phyloP scores from a whole-genome alignment of 73 alveolate species.

The Stentor coeruleus region DNA sequence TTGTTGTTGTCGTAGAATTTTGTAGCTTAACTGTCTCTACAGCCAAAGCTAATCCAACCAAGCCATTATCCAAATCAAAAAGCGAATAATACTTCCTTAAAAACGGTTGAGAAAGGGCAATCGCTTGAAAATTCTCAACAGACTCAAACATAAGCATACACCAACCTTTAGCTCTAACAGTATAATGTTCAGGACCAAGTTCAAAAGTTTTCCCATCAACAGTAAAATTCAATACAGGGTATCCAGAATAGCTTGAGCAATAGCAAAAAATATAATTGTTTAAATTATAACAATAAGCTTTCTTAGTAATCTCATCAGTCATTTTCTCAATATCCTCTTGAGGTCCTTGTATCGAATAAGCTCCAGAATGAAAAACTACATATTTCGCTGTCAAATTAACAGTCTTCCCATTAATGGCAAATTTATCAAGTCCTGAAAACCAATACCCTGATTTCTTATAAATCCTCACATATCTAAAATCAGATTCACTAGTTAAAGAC shows the following conservation, averaged over 20 bases:
- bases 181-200: neutral
- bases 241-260: neutral
- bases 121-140: neutral
- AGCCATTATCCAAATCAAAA: neutral
- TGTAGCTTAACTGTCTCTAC: no score
- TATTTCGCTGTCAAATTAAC: neutral
- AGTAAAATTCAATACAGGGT: neutral
- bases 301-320: neutral
- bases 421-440: neutral
- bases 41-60: neutral
- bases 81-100: neutral
- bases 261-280: neutral
- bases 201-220: neutral
- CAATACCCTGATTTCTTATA: neutral
- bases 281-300: neutral
- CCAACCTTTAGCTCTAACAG: neutral
- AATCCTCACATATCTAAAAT: neutral
- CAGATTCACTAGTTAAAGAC: neutral
- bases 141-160: neutral
- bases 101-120: neutral
- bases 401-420: neutral
- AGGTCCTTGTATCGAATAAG: neutral
- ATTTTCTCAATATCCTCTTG: neutral
- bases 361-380: neutral
- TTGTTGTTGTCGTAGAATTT: no score